phyloP scores from a whole-genome alignment of 2,329 filamentous ascomycete species.

The Colletotrichum kahawae region DNA sequence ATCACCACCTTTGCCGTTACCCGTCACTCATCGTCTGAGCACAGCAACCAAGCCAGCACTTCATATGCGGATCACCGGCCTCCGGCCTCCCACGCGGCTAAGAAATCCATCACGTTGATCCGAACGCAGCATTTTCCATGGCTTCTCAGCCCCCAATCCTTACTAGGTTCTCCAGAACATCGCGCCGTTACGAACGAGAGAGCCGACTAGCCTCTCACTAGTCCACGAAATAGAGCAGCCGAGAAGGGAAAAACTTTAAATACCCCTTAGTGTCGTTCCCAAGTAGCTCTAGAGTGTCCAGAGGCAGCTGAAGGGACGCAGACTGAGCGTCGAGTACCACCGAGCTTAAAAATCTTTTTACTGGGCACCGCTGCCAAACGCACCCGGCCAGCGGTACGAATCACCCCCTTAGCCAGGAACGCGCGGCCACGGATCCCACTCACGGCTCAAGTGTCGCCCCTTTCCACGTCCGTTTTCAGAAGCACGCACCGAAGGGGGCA shows the following conservation, averaged over 20 bases:
- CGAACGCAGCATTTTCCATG: neutral
- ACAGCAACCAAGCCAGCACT: neutral
- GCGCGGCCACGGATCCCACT: neutral
- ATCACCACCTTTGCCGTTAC: neutral
- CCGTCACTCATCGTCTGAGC: neutral
- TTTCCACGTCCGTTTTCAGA: neutral
- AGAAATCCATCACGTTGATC: neutral
- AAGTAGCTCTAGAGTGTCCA: neutral
- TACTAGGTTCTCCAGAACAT: neutral
- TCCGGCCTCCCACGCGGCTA: neutral
- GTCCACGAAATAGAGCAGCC: neutral
- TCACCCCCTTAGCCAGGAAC: neutral
- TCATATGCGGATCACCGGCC: neutral
- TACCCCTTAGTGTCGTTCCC: neutral
- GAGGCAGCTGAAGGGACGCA: neutral
- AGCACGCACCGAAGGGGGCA: neutral
- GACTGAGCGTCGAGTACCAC: neutral
- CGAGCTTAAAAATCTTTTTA: neutral
- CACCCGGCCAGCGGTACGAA: neutral
- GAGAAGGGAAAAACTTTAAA: neutral
- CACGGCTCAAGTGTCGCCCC: neutral
- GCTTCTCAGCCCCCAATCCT: neutral
- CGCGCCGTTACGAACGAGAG: neutral
- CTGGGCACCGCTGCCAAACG: neutral
- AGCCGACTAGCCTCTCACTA: neutral